phyloP scores from a whole-genome alignment of 225 moss, liverwort and hornwort genomes.

The Physcomitrellopsis africana region DNA sequence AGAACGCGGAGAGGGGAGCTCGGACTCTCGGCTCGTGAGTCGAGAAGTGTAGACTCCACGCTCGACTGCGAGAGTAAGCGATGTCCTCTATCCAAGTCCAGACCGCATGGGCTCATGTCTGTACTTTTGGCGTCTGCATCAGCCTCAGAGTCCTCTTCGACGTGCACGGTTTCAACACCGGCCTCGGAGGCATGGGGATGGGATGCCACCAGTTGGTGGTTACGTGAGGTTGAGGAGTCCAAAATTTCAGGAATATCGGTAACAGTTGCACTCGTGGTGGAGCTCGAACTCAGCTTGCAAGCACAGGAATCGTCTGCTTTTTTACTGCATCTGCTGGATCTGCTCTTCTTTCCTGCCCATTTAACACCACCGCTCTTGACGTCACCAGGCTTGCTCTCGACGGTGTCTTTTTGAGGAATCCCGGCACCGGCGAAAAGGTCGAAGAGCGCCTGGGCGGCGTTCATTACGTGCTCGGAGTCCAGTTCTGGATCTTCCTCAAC shows the following conservation, averaged over 20 bases:
- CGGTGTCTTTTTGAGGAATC: constrained; percentile 4
- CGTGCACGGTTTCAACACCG: constrained; percentile 35
- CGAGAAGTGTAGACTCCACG: constrained; percentile 56
- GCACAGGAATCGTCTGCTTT: constrained; percentile 29
- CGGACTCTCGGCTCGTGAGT: constrained; percentile 64
- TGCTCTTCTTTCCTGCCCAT: constrained; percentile 64
- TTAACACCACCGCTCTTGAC: constrained; percentile 35
- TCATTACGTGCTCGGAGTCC: constrained; percentile 53
- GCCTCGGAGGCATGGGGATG: background rate
- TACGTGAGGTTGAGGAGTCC: constrained; percentile 48
- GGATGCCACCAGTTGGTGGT: constrained; percentile 36
- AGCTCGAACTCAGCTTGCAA: constrained; percentile 51
- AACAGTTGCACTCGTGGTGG: constrained; percentile 53
- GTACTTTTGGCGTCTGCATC: constrained; percentile 51
- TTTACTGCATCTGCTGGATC: constrained; percentile 55
- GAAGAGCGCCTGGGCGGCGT: constrained; percentile 62
- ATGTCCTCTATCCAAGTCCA: constrained; percentile 37
- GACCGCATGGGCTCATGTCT: constrained; percentile 47
- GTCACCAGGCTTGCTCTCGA: constrained; percentile 17
- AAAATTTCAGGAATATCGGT: constrained; percentile 49
- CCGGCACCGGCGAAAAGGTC: constrained; percentile 52
- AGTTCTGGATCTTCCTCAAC: constrained; percentile 37
- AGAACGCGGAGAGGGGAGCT: constrained; percentile 55
- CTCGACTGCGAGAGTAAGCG: constrained; percentile 55
- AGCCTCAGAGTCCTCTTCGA: constrained; percentile 46